A percentile compares a stretch with the other conserved stretches of the same genome.
phyloP scores from a whole-genome alignment of 139 green algal genomes.

The Coelastrella sp. region DNA sequence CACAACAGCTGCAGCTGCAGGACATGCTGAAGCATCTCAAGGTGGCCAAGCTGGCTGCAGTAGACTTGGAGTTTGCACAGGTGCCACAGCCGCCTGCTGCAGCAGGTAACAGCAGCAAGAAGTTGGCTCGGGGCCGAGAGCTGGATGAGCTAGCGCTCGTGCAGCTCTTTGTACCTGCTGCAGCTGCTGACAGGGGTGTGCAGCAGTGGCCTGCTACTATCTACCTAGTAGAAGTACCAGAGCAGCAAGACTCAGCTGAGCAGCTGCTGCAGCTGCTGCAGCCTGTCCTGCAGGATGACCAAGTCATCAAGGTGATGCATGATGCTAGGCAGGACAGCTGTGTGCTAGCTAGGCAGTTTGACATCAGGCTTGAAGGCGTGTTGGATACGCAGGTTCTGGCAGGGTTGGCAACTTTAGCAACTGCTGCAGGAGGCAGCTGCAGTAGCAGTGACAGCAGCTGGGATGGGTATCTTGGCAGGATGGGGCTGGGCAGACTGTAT shows the following conservation, averaged over 20 bases:
- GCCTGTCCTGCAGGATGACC: background rate
- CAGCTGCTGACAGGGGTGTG: background rate
- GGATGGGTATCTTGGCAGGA: background rate
- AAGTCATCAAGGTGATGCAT: constrained; percentile 6
- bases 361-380: background rate
- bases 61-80: too few relatives aligned
- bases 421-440: background rate
- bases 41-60: too few relatives aligned
- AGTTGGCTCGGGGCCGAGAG: background rate
- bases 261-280: background rate
- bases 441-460: background rate
- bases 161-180: background rate
- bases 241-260: background rate
- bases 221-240: constrained; percentile 6
- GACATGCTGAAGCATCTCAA: too few relatives aligned
- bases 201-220: background rate
- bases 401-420: background rate
- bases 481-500: background rate
- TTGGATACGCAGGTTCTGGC: constrained; percentile 33
- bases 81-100: too few relatives aligned
- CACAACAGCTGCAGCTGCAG: too few relatives aligned
- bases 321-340: constrained; percentile 16
- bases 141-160: background rate
- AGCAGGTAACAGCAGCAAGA: constrained; percentile 10
- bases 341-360: constrained; percentile 26